Evolutionary conservation across 1,139 yeast genomes (phyloP).

Genomic region (Lodderomyces metapsilosis): DNA sequence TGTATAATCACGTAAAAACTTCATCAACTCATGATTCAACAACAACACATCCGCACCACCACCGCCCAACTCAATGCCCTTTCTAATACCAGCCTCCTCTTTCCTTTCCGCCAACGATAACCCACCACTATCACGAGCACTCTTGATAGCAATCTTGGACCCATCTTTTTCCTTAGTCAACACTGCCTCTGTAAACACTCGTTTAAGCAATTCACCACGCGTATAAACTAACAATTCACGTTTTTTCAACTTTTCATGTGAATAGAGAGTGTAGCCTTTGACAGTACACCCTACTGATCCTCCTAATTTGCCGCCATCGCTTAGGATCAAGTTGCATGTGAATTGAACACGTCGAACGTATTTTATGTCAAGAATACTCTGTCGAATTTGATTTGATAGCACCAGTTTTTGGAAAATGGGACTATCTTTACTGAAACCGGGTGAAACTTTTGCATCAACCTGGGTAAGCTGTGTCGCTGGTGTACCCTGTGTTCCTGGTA

Average conservation of each 20-base stretch:
- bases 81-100: conserved; percentile 37
- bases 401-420: conserved; percentile 12
- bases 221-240: conserved; percentile 45
- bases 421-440: conserved; percentile 9
- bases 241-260: conserved; percentile 47
- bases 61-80: conserved; percentile 31
- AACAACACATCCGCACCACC: conserved; percentile 27
- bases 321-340: conserved; percentile 50
- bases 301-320: conserved; percentile 40
- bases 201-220: conserved; percentile 35
- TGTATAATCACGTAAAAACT: conserved; percentile 30
- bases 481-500: conserved; percentile 41
- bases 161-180: conserved; percentile 20
- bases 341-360: conserved; percentile 65
- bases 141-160: conserved; percentile 16
- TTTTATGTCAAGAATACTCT: conserved; percentile 51
- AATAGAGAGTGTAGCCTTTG: conserved; percentile 66
- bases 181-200: conserved; percentile 51
- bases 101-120: conserved; percentile 31
- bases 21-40: conserved; percentile 26
- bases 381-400: conserved; percentile 22
- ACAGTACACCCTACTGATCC: conserved; percentile 61
- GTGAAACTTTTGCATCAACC: conserved; percentile 1
- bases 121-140: conserved; percentile 10
- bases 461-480: background rate